Conservation (phyloP, 306 rosid genomes). For the Quercus robur region DNA sequence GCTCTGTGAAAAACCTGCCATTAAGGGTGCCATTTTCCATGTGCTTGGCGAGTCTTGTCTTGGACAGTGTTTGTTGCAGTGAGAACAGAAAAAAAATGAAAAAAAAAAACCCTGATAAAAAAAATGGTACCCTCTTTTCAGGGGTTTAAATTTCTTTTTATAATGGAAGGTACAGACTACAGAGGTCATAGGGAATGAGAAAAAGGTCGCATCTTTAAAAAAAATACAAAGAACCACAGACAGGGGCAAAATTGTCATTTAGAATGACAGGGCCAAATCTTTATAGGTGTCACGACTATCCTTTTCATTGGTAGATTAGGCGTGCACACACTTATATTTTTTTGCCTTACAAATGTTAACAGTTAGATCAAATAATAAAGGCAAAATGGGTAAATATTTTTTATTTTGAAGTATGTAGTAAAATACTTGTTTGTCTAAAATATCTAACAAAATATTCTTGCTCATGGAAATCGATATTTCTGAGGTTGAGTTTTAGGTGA, state of each 20-base stretch:
- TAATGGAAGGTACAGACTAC: neutral
- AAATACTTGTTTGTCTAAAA: too few relatives aligned
- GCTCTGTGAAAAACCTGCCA: conserved; percentile 34
- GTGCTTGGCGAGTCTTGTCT: conserved; percentile 15
- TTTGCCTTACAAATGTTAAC: neutral
- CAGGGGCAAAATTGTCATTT: conserved; percentile 15
- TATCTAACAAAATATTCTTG: too few relatives aligned
- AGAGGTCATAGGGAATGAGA: neutral
- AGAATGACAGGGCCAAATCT: neutral
- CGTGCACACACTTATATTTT: neutral
- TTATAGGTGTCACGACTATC: neutral
- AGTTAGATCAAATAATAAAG: neutral
- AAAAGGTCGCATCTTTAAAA: conserved; percentile 8
- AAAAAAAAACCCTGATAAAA: conserved; percentile 17
- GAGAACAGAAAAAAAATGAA: neutral
- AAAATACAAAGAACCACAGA: neutral
- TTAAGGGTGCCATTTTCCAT: conserved; percentile 30
- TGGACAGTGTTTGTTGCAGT: conserved; percentile 19
- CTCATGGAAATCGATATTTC: too few relatives aligned
- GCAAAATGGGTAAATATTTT: too few relatives aligned
- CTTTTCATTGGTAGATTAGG: neutral
- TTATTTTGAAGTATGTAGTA: too few relatives aligned
- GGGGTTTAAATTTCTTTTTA: neutral
- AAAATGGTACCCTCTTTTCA: neutral
- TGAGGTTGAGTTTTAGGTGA: too few relatives aligned